Percentiles rank a stretch among this genome's conserved stretches.
Evolutionary conservation across 2,329 filamentous ascomycete species (phyloP).

Genomic region (Parafenestella ontariensis): DNA sequence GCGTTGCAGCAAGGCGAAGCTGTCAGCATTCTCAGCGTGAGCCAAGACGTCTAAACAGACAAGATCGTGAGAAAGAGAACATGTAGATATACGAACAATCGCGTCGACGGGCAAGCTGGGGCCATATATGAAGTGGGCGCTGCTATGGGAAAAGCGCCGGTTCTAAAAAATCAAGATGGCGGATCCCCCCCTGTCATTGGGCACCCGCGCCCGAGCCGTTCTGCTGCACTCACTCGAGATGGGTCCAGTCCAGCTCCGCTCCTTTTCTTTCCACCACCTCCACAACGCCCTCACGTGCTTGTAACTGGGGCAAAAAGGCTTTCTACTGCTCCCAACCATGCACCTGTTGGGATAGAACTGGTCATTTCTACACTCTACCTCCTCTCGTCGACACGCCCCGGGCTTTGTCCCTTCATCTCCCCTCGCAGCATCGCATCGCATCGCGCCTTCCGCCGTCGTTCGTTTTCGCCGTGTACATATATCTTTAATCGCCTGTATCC

Average conservation of each 20-base stretch:
- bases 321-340: background rate
- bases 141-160: background rate
- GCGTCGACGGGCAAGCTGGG: background rate
- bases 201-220: background rate
- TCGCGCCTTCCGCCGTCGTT: background rate
- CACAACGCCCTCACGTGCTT: background rate
- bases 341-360: background rate
- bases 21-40: background rate
- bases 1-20: background rate
- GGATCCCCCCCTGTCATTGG: background rate
- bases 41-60: no score
- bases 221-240: background rate
- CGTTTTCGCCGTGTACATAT: background rate
- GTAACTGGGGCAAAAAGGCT: background rate
- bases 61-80: background rate
- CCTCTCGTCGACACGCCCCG: background rate
- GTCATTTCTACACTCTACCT: background rate
- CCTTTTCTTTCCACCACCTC: background rate
- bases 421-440: background rate
- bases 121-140: background rate
- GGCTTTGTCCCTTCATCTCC: background rate
- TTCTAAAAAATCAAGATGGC: background rate
- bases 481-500: slow-evolving; percentile 3
- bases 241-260: background rate
- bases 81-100: background rate